Conservation (phyloP, 108 stramenopile genomes). For the Discostella stelligeroides region DNA sequence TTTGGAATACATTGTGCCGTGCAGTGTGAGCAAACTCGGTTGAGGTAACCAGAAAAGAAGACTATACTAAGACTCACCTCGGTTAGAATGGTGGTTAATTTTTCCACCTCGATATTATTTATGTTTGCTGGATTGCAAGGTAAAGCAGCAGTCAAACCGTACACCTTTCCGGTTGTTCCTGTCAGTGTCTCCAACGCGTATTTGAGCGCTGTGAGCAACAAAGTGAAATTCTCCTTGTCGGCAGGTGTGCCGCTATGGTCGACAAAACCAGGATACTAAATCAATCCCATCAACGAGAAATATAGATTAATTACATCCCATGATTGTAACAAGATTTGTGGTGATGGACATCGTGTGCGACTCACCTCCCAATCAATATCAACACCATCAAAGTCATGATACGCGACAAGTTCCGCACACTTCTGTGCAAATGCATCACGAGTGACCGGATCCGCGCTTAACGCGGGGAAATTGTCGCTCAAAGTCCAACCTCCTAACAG, state of each 20-base stretch:
- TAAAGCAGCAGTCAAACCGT: slow-evolving; percentile 48
- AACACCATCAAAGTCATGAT: slow-evolving; percentile 51
- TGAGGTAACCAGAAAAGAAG: not conserved
- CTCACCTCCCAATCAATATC: slow-evolving; percentile 47
- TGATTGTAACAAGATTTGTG: no score
- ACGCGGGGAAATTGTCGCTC: slow-evolving; percentile 29
- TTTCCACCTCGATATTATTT: slow-evolving; percentile 35
- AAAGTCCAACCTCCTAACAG: slow-evolving; percentile 39
- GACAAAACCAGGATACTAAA: slow-evolving; percentile 37
- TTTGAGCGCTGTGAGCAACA: slow-evolving; percentile 27
- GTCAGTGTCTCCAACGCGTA: slow-evolving; percentile 31
- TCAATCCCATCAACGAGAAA: not conserved
- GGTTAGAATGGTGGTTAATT: slow-evolving; percentile 19
- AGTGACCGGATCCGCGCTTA: slow-evolving; percentile 34
- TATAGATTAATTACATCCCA: no score
- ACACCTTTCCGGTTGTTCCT: slow-evolving; percentile 23
- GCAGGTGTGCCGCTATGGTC: slow-evolving; percentile 42
- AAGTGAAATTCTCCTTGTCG: slow-evolving; percentile 40
- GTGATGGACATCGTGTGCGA: no score
- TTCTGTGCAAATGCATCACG: slow-evolving; percentile 41
- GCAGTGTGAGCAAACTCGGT: not conserved
- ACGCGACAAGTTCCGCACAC: slow-evolving; percentile 36
- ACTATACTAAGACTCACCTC: slow-evolving; percentile 14
- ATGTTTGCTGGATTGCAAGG: slow-evolving; percentile 41
- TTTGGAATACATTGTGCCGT: not conserved